Percentiles rank a stretch among this genome's conserved stretches.
Evolutionary conservation across 2,329 filamentous ascomycete genomes (phyloP).

Genomic region (Neurospora crassa): DNA sequence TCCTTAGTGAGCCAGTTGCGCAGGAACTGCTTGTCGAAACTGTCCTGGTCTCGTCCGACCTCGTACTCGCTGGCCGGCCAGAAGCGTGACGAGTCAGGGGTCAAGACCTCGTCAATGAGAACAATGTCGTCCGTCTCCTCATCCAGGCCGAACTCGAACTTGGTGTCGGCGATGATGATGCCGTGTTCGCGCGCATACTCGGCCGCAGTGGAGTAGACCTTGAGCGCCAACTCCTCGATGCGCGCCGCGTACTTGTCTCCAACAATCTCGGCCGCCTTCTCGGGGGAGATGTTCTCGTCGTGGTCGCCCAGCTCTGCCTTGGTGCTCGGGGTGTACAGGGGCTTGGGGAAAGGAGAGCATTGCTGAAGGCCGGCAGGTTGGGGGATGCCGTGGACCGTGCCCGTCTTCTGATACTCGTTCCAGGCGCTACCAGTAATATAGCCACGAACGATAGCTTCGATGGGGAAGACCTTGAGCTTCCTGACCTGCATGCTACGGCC

Average conservation of each 20-base stretch:
- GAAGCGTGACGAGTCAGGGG: slow-evolving; percentile 76
- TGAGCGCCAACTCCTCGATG: slow-evolving; percentile 55
- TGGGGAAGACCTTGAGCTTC: slow-evolving; percentile 62
- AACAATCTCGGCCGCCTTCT: slow-evolving; percentile 52
- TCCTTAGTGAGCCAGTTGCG: slow-evolving; percentile 70
- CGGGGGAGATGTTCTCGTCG: slow-evolving; percentile 76
- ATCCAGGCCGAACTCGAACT: slow-evolving; percentile 59
- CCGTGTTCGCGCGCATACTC: slow-evolving; percentile 56
- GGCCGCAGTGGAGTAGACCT: slow-evolving; percentile 53
- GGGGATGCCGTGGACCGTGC: slow-evolving; percentile 71
- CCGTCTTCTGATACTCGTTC: slow-evolving; percentile 61
- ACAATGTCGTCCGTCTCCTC: slow-evolving; percentile 57
- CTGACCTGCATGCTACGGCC: slow-evolving; percentile 68
- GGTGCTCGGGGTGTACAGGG: slow-evolving; percentile 70
- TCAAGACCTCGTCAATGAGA: slow-evolving; percentile 76
- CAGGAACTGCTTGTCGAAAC: slow-evolving; percentile 76
- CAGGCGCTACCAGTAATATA: slow-evolving; percentile 84
- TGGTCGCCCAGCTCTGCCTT: slow-evolving; percentile 74
- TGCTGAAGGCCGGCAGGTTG: slow-evolving; percentile 60
- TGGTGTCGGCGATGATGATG: slow-evolving; percentile 61
- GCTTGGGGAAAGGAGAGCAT: slow-evolving; percentile 57
- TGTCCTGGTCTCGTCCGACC: slow-evolving; percentile 65
- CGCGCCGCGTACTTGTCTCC: slow-evolving; percentile 53
- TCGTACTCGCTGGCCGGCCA: slow-evolving; percentile 70
- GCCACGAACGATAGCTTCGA: slow-evolving; percentile 80